phyloP scores from a whole-genome alignment of 495 filamentous ascomycete species.

The Penicillium goetzii region DNA sequence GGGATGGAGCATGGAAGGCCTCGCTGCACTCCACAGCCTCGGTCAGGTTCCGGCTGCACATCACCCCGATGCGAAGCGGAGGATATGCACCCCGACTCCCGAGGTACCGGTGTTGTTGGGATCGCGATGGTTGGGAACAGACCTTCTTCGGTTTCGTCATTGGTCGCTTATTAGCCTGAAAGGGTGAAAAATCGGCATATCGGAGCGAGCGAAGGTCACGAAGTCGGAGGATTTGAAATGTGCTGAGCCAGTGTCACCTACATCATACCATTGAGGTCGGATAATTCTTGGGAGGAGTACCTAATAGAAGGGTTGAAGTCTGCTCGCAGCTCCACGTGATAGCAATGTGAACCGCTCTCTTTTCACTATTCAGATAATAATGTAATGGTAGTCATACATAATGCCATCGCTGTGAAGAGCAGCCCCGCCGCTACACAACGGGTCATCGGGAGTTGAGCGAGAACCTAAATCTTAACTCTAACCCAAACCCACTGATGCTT shows the following conservation, averaged over 20 bases:
- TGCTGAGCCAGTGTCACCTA: not conserved
- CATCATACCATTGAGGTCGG: not conserved
- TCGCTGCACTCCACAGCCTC: constrained; percentile 5
- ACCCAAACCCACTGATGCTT: not conserved
- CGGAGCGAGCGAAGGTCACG: not conserved
- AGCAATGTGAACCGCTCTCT: not conserved
- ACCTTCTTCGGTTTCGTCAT: not conserved
- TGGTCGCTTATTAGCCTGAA: not conserved
- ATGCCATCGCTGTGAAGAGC: not conserved
- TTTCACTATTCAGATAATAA: not conserved
- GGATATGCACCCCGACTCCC: not conserved
- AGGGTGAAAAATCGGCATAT: not conserved
- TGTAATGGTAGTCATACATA: too few species aligned
- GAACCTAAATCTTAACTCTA: constrained; percentile 6
- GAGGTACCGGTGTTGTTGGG: not conserved
- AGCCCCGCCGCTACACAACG: not conserved
- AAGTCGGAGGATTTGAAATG: not conserved
- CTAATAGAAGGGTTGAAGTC: not conserved
- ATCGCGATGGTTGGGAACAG: not conserved
- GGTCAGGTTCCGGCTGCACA: not conserved
- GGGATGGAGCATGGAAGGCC: not conserved
- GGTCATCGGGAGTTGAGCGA: constrained; percentile 1
- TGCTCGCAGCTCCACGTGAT: not conserved
- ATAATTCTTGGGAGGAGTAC: not conserved
- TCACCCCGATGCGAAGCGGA: not conserved